phyloP scores from a whole-genome alignment of 148 eudicot genomes.

The Suaeda aralocaspica region DNA sequence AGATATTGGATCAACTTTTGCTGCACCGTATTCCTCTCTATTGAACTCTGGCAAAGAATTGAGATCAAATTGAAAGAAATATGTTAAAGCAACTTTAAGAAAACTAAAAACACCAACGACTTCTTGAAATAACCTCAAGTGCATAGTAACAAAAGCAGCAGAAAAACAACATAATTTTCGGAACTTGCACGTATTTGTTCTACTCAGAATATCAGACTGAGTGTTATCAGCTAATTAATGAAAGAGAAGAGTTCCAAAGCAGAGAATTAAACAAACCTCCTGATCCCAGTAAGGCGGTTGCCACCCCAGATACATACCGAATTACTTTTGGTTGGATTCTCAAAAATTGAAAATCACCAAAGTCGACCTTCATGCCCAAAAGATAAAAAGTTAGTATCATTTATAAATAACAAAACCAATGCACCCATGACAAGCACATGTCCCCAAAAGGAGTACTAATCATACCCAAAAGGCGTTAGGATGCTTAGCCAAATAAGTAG shows the following conservation, averaged over 20 bases:
- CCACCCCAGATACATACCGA: conserved; percentile 88
- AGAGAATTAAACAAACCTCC: conserved; percentile 63
- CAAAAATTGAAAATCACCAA: conserved; percentile 92
- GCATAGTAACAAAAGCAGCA: not conserved
- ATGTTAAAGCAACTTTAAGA: not conserved
- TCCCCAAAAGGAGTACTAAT: not conserved
- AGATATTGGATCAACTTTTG: conserved; percentile 78
- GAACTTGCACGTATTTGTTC: not conserved
- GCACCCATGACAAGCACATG: conserved; percentile 4
- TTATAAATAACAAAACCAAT: not conserved
- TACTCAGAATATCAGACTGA: too few relatives aligned
- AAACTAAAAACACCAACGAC: not conserved
- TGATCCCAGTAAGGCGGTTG: conserved; percentile 89
- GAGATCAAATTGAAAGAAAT: not conserved
- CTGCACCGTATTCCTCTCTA: conserved; percentile 60
- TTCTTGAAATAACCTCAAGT: not conserved
- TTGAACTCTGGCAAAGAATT: conserved; percentile 58
- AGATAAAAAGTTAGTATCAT: conserved; percentile 21
- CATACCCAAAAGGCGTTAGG: conserved; percentile 94
- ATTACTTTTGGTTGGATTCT: conserved; percentile 83
- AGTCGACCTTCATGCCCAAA: conserved; percentile 70
- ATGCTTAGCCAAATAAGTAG: conserved; percentile 79
- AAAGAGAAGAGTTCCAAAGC: not conserved
- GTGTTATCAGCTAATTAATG: not conserved
- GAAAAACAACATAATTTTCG: not conserved